phyloP scores from a whole-genome alignment of 768 basidiomycete species.

The Amanita jacksonii region DNA sequence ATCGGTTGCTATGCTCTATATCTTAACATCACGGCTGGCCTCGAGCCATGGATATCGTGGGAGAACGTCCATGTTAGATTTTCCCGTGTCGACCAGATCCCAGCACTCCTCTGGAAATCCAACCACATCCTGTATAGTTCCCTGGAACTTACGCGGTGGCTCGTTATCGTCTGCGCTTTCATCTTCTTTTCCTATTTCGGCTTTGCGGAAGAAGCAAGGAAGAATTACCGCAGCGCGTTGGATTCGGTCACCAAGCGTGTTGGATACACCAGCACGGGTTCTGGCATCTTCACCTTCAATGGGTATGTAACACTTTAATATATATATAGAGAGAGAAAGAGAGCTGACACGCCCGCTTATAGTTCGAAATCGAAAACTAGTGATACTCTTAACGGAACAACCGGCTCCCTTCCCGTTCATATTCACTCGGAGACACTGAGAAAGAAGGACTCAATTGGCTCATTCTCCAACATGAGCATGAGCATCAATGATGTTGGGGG shows the following conservation, averaged over 20 bases:
- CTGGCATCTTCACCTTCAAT: constrained; percentile 18
- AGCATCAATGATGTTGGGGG: constrained; percentile 31
- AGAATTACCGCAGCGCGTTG: constrained; percentile 36
- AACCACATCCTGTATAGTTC: constrained; percentile 13
- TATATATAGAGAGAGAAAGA: too few relatives aligned
- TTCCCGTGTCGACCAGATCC: constrained; percentile 31
- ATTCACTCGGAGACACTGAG: constrained; percentile 34
- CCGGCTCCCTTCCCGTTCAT: constrained; percentile 32
- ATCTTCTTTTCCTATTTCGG: constrained; percentile 64
- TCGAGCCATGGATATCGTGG: constrained; percentile 42
- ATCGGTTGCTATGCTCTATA: constrained; percentile 29
- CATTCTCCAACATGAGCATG: constrained; percentile 16
- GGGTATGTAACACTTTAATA: too few relatives aligned
- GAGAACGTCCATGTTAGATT: constrained; percentile 39
- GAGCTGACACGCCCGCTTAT: constrained; percentile 4
- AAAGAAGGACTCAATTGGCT: constrained; percentile 40
- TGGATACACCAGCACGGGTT: constrained; percentile 20
- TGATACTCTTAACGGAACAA: constrained; percentile 18
- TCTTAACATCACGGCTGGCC: constrained; percentile 21
- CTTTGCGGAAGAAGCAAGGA: constrained; percentile 49
- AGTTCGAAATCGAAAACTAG: constrained; percentile 20
- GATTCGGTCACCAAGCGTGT: constrained; percentile 29
- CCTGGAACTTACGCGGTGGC: constrained; percentile 41
- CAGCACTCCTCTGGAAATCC: constrained; percentile 33
- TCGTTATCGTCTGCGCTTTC: constrained; percentile 35